Base-by-base conservation (phyloP, 1,284 basidiomycete species). In the Pisolithus thermaeus region DNA sequence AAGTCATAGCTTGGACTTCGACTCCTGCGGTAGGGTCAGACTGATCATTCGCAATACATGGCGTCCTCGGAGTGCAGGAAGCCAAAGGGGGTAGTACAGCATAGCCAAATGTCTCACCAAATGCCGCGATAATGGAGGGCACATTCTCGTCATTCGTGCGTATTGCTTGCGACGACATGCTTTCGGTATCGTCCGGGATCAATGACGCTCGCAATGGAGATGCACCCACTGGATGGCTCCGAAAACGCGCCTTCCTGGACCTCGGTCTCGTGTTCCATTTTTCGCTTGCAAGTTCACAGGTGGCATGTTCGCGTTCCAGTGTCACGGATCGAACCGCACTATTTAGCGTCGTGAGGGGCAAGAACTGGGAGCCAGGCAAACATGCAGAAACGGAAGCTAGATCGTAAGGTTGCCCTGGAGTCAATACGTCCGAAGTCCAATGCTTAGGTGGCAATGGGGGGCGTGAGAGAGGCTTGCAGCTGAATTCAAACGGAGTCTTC, bases 401-500 rank as follows among this genome's bases (percentile, higher is more conserved):
- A 7, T 48, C 52, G 27, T 27, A 12, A 20, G 22, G 25, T 47
- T 28, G 9, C 27, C 23, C n/a, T 5, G 50, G 1, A 46, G 27
- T 47, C 11, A 30, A 30, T 11, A 9, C 9, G 9, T 30, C 28
- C 46, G 62, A 50, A 20, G 52, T 52, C 40, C 47, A 49, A 16
- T 56, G 54, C 16, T 12, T 43, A 22, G 63, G 59, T 8, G 66
- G 38, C 20, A 53, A 44, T 6, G 64, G 65, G 38, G 66, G 30
- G 9, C 56, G 56, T 22, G 58, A 56, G 0, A 49, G 40, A 23
- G 63, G 56, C 27, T 43, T 56, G 39, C 63, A 52, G 32, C 45
- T 1, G 23, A 18, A 46, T 41, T 44, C 61, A 35, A 54, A 49
- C 3, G 61, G 52, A 2, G 46, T 52, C 36, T 47, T 57, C 1